Evolutionary conservation across 768 basidiomycete species (phyloP).

Genomic region (Nidularia pulvinata): DNA sequence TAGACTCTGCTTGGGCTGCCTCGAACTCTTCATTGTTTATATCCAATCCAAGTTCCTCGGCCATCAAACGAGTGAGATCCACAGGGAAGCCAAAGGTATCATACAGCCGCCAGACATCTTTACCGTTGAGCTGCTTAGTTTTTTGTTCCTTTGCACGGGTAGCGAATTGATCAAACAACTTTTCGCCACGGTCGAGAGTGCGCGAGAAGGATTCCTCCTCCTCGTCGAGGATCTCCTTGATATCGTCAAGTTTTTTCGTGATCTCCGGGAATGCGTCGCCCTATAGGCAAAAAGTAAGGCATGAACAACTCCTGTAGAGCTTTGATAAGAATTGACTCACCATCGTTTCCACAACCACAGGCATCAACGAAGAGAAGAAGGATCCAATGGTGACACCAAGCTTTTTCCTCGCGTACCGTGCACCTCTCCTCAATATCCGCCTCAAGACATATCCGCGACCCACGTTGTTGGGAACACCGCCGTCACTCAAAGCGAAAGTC

Average conservation of each 20-base stretch:
- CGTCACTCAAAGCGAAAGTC: conserved; percentile 95
- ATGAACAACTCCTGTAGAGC: not conserved
- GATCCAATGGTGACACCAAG: conserved; percentile 89
- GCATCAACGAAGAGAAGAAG: conserved; percentile 93
- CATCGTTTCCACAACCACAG: conserved; percentile 88
- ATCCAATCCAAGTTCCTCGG: conserved; percentile 83
- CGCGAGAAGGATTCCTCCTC: conserved; percentile 98
- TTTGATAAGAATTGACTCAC: conserved; percentile 35
- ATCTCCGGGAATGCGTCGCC: conserved; percentile 93
- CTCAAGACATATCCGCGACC: conserved; percentile 98
- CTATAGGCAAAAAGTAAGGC: conserved; percentile 32
- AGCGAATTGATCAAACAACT: conserved; percentile 90
- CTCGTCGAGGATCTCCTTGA: conserved; percentile 95
- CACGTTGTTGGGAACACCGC: conserved; percentile 95
- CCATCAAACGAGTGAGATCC: conserved; percentile 96
- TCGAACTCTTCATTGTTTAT: conserved; percentile 92
- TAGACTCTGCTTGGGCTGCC: conserved; percentile 83
- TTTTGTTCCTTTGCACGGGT: conserved; percentile 62
- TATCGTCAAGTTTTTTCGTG: conserved; percentile 74
- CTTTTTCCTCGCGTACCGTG: conserved; percentile 96
- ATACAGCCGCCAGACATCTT: conserved; percentile 96
- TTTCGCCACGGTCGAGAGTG: conserved; percentile 97
- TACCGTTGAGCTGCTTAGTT: conserved; percentile 72
- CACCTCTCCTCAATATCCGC: conserved; percentile 90
- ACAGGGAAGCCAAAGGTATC: conserved; percentile 99